Percentiles rank a stretch among this genome's conserved stretches.
These are phyloP conservation scores for Penicillium crustosum DNA, from an alignment of 2,329 filamentous ascomycete species.

Conservation along the genomic window DNA sequence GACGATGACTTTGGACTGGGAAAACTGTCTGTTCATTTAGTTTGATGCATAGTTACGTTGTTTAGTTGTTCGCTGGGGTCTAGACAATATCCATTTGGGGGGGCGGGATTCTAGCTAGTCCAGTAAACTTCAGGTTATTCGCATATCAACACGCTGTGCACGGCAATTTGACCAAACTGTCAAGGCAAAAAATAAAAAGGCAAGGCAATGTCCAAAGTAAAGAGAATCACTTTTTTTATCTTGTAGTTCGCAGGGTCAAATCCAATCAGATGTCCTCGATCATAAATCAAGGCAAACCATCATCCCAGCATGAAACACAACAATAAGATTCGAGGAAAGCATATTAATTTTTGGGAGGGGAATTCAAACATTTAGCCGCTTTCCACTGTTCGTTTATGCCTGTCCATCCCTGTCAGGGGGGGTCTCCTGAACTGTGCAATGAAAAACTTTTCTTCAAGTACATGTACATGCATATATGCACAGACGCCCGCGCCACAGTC, in stretches of 20 bases:
- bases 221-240: conserved; percentile 1
- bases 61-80: not conserved
- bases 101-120: not conserved
- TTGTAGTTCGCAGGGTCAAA: conserved; percentile 3
- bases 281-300: conserved; percentile 6
- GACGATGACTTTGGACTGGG: not conserved
- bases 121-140: not conserved
- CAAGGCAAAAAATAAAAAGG: not conserved
- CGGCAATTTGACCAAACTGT: not conserved
- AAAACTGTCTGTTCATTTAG: not conserved
- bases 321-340: not conserved
- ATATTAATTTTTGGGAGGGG: not conserved
- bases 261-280: conserved; percentile 14
- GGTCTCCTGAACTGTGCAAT: conserved; percentile 10
- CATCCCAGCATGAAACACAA: conserved; percentile 8
- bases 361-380: conserved; percentile 1
- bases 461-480: conserved; percentile 20
- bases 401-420: conserved; percentile 12
- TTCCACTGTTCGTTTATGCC: conserved; percentile 3
- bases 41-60: conserved; percentile 6
- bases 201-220: not conserved
- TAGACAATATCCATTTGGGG: not conserved
- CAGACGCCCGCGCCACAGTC: conserved; percentile 18
- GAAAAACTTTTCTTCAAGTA: conserved; percentile 12
- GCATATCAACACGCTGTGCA: conserved; percentile 5